Percentiles rank a stretch among this genome's conserved stretches.
These are phyloP conservation scores for Verticillium isaacii DNA, from an alignment of 2,329 filamentous ascomycete species.

Conservation along the genomic window DNA sequence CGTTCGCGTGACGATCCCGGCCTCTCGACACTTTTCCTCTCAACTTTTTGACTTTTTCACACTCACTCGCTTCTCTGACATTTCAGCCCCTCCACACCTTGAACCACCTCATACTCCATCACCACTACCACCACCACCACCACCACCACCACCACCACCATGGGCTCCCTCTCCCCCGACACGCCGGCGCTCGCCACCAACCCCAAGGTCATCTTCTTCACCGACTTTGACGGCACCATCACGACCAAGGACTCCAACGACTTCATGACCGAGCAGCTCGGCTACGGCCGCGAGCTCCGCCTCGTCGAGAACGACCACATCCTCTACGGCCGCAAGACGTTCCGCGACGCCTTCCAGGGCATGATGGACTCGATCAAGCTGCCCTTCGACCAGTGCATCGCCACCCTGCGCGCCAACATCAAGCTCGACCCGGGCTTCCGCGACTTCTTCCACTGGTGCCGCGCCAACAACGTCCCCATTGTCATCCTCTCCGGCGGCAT, in stretches of 20 bases:
- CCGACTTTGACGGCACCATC: slow-evolving; percentile 96
- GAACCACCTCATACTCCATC: neutral
- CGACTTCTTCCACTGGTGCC: slow-evolving; percentile 81
- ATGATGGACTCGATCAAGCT: slow-evolving; percentile 87
- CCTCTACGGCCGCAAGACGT: slow-evolving; percentile 64
- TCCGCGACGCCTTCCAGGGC: slow-evolving; percentile 81
- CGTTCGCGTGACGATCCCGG: neutral
- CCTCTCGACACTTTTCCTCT: neutral
- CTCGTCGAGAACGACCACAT: slow-evolving; percentile 71
- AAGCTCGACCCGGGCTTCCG: slow-evolving; percentile 83
- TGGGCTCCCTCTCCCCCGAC: slow-evolving; percentile 35
- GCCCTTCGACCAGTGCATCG: slow-evolving; percentile 78
- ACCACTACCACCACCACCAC: neutral
- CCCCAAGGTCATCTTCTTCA: slow-evolving; percentile 96
- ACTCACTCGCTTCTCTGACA: too few species aligned
- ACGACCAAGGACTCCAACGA: slow-evolving; percentile 66
- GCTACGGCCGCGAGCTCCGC: slow-evolving; percentile 71
- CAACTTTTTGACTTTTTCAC: neutral
- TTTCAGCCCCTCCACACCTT: neutral
- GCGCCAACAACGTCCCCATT: slow-evolving; percentile 79
- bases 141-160: slow-evolving; percentile 19
- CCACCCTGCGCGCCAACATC: slow-evolving; percentile 75
- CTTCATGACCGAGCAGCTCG: slow-evolving; percentile 84
- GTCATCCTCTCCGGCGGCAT: slow-evolving; percentile 92
- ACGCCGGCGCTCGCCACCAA: slow-evolving; percentile 59